Evolutionary conservation across 768 basidiomycete genomes (phyloP), one percentile per base, ranked within the genome.

Genomic region (Russula emetica): DNA sequence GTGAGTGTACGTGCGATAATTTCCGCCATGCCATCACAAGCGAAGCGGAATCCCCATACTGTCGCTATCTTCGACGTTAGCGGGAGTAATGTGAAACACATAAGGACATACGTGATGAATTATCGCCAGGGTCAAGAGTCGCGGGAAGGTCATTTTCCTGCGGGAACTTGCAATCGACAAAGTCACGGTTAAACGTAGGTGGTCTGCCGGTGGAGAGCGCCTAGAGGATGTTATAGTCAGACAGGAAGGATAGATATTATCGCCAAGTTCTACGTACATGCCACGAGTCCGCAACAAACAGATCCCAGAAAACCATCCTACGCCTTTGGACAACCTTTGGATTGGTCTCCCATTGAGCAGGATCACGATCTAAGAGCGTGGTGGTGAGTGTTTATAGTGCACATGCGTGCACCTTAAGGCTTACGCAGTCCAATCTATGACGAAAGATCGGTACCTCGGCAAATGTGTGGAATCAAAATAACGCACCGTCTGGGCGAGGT

Each of bases 231-330:
- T 38, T 59, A 66, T 9, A 16, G 32, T 36, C 28, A 62, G 26
- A 47, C 11, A 53, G 32, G 2, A 38, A 18, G 40, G 44, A 26
- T 4, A 28, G 26, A 30, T 51, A 20, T 54, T 30, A 22, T 20
- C 30, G 34, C 34, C 14, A 52, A 42, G 57, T 36, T 55, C 20
- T 18, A 73, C 79, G 40, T 66, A 87, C 87, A 75, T 82, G 78
- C 85, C 85, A 90, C 4, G 81, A 77, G 67, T 91, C 89, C 0
- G 85, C 83, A 22, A 86, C 78, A 67, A 88, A 90, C 11, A 90
- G 76, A 70, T 90, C 87, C 89, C 89, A 92, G 74, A 92, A 90
- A 11, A 89, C 74, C 36, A 85, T 76, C 3, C 88, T 81, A 10
- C 89, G 80, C 32, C 87, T 76, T 65, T 87, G 80, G 0, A 90